phyloP scores from a whole-genome alignment of 176 grass and related monocot genomes.

The Urochloa ruziziensis region DNA sequence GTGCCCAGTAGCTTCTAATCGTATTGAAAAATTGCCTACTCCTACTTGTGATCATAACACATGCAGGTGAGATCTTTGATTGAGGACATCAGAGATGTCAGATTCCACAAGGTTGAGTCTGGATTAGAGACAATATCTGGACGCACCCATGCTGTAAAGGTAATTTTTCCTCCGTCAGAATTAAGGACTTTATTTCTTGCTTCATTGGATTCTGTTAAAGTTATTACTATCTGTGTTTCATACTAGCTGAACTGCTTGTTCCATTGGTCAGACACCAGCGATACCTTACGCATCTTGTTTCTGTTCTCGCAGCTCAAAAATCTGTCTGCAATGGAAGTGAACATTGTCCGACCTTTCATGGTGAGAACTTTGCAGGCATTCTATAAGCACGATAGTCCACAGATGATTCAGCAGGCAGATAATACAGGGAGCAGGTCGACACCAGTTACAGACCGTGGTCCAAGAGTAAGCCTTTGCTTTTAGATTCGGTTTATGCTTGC shows the following conservation, averaged over 20 bases:
- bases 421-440: constrained; percentile 35
- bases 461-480: constrained; percentile 57
- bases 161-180: constrained; percentile 1
- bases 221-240: background rate
- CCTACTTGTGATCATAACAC: background rate
- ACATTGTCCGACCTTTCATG: constrained; percentile 94
- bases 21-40: constrained; percentile 17
- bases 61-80: constrained; percentile 97
- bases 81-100: constrained; percentile 97
- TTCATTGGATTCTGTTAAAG: background rate
- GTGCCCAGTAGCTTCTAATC: background rate
- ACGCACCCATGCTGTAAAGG: constrained; percentile 96
- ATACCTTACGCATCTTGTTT: background rate
- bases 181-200: background rate
- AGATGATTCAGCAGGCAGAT: constrained; percentile 80
- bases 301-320: constrained; percentile 76
- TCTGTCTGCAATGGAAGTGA: constrained; percentile 98
- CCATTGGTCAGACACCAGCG: background rate
- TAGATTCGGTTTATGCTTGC: background rate
- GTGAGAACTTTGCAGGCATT: constrained; percentile 89
- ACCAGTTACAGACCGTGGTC: constrained; percentile 55
- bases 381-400: constrained; percentile 89
- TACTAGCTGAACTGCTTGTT: background rate
- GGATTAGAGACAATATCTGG: constrained; percentile 91
- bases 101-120: constrained; percentile 94